phyloP scores from a whole-genome alignment of 805 yeast species.

The Candida tibetensis region DNA sequence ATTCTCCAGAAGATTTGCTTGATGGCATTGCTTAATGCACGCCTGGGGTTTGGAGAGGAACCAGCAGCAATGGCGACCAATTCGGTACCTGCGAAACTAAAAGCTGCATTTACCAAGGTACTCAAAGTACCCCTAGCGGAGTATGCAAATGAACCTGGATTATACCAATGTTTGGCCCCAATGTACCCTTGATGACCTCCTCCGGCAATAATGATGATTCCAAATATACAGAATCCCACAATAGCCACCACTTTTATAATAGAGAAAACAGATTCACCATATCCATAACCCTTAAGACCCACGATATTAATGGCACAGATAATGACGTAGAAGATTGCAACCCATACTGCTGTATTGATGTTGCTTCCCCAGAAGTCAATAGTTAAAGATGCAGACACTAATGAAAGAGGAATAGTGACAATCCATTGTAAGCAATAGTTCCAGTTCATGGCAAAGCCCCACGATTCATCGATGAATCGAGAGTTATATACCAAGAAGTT shows the following conservation, averaged over 20 bases:
- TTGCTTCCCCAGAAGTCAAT: conserved; percentile 21
- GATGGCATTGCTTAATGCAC: conserved; percentile 53
- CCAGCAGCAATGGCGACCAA: conserved; percentile 57
- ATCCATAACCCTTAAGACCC: conserved; percentile 29
- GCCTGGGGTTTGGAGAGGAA: conserved; percentile 51
- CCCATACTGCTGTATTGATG: conserved; percentile 24
- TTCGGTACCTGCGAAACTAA: conserved; percentile 61
- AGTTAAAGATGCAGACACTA: conserved; percentile 17
- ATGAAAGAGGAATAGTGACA: conserved; percentile 10
- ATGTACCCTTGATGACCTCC: conserved; percentile 46
- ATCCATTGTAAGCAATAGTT: conserved; percentile 14
- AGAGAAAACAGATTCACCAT: conserved; percentile 24
- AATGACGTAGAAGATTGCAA: conserved; percentile 22
- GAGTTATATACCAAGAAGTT: conserved; percentile 11
- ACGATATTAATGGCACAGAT: conserved; percentile 22
- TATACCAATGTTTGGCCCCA: conserved; percentile 50
- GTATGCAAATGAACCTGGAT: conserved; percentile 54
- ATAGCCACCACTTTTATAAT: conserved; percentile 27
- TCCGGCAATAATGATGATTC: conserved; percentile 35
- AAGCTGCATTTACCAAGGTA: conserved; percentile 54
- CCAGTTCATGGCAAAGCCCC: conserved; percentile 25
- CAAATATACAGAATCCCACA: conserved; percentile 23
- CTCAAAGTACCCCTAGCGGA: conserved; percentile 56
- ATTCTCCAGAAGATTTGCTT: conserved; percentile 55
- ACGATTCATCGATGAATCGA: conserved; percentile 22